Base-by-base conservation (phyloP, 768 basidiomycete species). In the Boletus pseudo-olivaceus region DNA sequence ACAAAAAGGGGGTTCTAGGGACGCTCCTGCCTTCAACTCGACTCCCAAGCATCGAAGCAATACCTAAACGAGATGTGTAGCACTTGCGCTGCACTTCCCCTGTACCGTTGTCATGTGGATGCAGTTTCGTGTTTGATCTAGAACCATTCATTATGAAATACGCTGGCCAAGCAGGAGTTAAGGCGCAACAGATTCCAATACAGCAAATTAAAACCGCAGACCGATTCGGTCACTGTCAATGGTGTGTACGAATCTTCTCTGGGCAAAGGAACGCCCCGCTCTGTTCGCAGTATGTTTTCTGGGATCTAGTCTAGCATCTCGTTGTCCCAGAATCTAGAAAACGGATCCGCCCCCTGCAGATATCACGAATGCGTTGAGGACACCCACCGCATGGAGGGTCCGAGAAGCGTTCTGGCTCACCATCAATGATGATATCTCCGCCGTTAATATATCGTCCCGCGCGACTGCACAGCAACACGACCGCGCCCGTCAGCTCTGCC, bases 381-480 rank as follows among this genome's bases (percentile, higher is more conserved):
- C 26, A 14, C 26, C 5, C 35, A 12, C 20, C 15, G 7, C 27
- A 17, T 35, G 17, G 23, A 33, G 29, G 26, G 11, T 47, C 4
- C 30, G 35, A 50, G 33, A 52, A 12, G n/a, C 6, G 49, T 56
- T 30, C 17, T n/a, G 4, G 37, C 68, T 56, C 54, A 78, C 75
- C 77, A 55, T 78, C 76, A 4, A 78, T 64, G 37, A 72, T 19
- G 35, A 77, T 72, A 64, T 77, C 73, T 2, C 67, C 66, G 4
- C 76, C 78, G 19, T 70, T 79, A 29, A 79, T 74, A 57, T 75
- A 78, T 34, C 70, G 66, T 14, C 77, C 78, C 0, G 73, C 74
- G 27, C 65, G 65, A 58, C 75, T 79, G 43, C 73, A 75, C 7
- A 80, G 62, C 49, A 79, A 58, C 4, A 78, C 68, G 12, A 76